Conservation (phyloP, 345 rosid genomes). For the Lagerstroemia speciosa region DNA sequence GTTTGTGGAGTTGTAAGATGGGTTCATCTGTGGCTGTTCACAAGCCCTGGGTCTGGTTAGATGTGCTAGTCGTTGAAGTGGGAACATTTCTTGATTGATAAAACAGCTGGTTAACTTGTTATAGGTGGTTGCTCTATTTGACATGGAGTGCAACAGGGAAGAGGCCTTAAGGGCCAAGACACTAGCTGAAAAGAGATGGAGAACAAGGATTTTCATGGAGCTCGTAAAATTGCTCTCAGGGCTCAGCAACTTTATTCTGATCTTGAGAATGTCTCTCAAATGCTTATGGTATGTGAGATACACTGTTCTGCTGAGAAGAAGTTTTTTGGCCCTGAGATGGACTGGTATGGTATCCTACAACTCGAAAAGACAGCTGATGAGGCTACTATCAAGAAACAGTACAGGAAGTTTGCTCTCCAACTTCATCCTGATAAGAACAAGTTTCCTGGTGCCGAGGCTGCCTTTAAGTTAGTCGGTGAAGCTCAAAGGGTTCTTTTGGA, state of each 20-base stretch:
- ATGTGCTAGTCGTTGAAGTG: not conserved
- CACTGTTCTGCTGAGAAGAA: conserved; percentile 62
- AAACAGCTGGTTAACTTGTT: not conserved
- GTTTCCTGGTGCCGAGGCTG: conserved; percentile 88
- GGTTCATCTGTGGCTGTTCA: not conserved
- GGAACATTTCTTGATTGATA: not conserved
- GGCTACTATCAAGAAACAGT: conserved; percentile 69
- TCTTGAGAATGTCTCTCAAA: conserved; percentile 51
- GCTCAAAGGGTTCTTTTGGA: conserved; percentile 80
- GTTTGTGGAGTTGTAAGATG: not conserved
- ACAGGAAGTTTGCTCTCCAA: conserved; percentile 62
- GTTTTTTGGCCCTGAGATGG: conserved; percentile 51
- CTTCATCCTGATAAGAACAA: conserved; percentile 95
- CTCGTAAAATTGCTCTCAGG: conserved; percentile 50
- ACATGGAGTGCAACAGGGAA: conserved; percentile 80
- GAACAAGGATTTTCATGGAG: conserved; percentile 45
- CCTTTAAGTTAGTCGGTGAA: conserved; percentile 78
- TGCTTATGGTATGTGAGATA: conserved; percentile 78
- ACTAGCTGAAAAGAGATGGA: conserved; percentile 57
- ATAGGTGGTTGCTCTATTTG: conserved; percentile 5
- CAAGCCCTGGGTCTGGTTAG: not conserved
- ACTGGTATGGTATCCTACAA: conserved; percentile 89
- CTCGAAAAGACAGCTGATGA: conserved; percentile 56
- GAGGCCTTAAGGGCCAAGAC: conserved; percentile 81
- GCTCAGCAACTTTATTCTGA: conserved; percentile 61